Evolutionary conservation across 2,329 filamentous ascomycete genomes (phyloP).

Genomic region (Tympanopsis confertula): DNA sequence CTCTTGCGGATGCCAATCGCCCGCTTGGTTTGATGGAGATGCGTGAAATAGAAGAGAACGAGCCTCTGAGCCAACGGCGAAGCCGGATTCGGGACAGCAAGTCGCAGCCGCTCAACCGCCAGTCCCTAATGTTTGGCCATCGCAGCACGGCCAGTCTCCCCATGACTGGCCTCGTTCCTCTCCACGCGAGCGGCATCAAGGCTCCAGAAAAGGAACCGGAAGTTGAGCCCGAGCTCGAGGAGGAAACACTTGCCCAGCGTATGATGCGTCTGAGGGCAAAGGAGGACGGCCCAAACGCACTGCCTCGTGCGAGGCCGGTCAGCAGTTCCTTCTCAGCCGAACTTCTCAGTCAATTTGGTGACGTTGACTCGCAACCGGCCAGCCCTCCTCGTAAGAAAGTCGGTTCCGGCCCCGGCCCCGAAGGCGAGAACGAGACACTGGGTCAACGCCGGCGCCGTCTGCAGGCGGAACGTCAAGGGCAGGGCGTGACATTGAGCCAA

Average conservation of each 20-base stretch:
- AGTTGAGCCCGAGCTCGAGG: constrained; percentile 40
- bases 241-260: constrained; percentile 57
- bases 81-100: constrained; percentile 60
- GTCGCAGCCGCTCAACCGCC: constrained; percentile 19
- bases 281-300: constrained; percentile 23
- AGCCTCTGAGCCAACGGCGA: constrained; percentile 69
- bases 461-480: constrained; percentile 57
- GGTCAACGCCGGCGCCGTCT: constrained; percentile 66
- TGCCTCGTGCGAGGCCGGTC: constrained; percentile 44
- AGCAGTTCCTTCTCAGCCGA: constrained; percentile 58
- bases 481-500: constrained; percentile 39
- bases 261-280: constrained; percentile 51
- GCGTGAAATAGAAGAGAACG: constrained; percentile 80
- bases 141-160: constrained; percentile 11
- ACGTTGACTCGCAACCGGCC: constrained; percentile 25
- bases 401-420: constrained; percentile 13
- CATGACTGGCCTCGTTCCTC: constrained; percentile 6
- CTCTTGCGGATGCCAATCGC: constrained; percentile 42
- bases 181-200: constrained; percentile 6
- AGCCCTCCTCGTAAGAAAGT: constrained; percentile 14
- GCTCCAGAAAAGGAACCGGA: constrained; percentile 13
- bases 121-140: constrained; percentile 15
- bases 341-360: constrained; percentile 53
- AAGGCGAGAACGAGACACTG: constrained; percentile 62
- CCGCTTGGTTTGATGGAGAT: constrained; percentile 69